Evolutionary conservation across 192 early-diverging fungal species (phyloP).

Genomic region (Geosiphon pyriformis): DNA sequence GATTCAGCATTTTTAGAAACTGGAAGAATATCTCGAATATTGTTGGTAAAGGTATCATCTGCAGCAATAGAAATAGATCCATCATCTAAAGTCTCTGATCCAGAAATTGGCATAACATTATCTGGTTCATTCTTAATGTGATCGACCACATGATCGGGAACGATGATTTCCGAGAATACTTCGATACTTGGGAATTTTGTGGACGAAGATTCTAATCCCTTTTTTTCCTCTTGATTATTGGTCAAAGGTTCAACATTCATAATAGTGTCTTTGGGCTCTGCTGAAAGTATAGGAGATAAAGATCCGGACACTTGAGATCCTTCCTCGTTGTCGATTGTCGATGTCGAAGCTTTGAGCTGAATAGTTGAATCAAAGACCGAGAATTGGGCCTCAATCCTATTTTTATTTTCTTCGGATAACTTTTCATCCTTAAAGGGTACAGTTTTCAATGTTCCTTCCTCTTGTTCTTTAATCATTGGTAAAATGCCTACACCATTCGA

Average conservation of each 20-base stretch:
- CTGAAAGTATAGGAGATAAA: not conserved
- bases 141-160: too few relatives aligned
- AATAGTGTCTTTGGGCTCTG: not conserved
- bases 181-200: too few relatives aligned
- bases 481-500: not conserved
- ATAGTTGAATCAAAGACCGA: not conserved
- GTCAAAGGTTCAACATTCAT: not conserved
- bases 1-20: too few relatives aligned
- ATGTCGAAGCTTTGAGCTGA: not conserved
- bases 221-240: not conserved
- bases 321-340: not conserved
- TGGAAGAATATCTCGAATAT: too few relatives aligned
- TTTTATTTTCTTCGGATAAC: too few relatives aligned
- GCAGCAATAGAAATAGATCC: too few relatives aligned
- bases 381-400: too few relatives aligned
- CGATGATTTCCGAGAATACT: not conserved
- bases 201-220: not conserved
- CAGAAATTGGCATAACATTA: too few relatives aligned
- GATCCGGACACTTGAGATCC: not conserved
- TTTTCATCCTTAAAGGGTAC: too few relatives aligned
- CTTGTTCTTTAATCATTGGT: conserved; percentile 12
- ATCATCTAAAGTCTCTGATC: too few relatives aligned
- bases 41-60: too few relatives aligned
- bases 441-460: conserved; percentile 1
- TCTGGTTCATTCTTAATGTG: too few relatives aligned